Conservation (phyloP, 257 asterid species). For the Rauvolfia tetraphylla region DNA sequence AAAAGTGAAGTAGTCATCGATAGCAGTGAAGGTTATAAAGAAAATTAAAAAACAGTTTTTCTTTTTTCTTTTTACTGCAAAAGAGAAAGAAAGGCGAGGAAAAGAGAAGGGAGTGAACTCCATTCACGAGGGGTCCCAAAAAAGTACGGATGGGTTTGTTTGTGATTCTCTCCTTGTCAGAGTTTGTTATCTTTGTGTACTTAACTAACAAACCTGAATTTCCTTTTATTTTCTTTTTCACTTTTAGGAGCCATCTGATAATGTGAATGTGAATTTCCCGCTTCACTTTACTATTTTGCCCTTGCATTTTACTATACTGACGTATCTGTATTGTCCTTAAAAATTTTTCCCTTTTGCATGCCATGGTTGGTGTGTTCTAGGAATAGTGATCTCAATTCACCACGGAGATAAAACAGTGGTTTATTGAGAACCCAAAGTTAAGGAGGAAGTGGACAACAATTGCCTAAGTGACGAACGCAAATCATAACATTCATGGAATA, state of each 20-base stretch:
- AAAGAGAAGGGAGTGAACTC: not conserved
- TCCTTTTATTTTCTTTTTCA: constrained; percentile 1
- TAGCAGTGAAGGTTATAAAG: not conserved
- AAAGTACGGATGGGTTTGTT: constrained; percentile 29
- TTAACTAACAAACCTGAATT: constrained; percentile 29
- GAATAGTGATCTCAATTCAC: no score
- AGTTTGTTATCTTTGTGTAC: constrained; percentile 34
- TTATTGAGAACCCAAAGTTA: no score
- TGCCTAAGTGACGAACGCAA: no score
- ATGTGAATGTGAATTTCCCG: not conserved
- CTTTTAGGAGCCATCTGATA: constrained; percentile 6
- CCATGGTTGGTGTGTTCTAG: not conserved
- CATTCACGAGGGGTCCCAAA: constrained; percentile 18
- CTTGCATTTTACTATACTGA: no score
- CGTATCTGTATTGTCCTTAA: not conserved
- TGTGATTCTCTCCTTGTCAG: constrained; percentile 30
- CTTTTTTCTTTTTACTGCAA: not conserved
- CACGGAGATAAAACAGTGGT: no score
- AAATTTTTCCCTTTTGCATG: not conserved
- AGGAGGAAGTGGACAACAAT: no score
- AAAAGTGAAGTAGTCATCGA: not conserved
- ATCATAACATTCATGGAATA: no score
- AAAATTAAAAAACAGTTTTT: not conserved
- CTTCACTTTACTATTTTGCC: constrained; percentile 1
- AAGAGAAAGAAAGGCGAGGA: not conserved